Evolutionary conservation across 2,329 filamentous ascomycete species (phyloP), one percentile per base, ranked within the genome.

Genomic region (Ophiostoma sp.): DNA sequence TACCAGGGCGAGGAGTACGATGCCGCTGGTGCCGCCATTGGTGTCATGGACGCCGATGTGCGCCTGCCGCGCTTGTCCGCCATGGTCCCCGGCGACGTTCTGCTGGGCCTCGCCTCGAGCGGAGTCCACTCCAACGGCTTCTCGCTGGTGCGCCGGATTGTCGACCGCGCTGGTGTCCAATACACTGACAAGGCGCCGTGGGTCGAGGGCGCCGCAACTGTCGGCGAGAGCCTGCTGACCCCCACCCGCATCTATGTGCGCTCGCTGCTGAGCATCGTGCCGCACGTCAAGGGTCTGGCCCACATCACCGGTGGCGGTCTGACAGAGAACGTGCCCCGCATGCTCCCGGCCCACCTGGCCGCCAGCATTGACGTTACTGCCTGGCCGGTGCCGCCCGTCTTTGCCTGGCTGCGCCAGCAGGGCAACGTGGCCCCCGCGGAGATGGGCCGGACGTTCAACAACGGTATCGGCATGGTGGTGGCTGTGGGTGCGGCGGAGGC

Each of bases 101-200:
- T 99, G 1, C 86, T 99, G 5, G 96, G 94, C 28, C 87, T 99
- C 12, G 91, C 89, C 12, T 98, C 94, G 31, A 93, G 89, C 73
- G 96, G 96, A 42, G 89, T 95, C 1, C 96, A 99, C 85, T 98
- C 95, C 45, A 99, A 99, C 82, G 96, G 96, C 68, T 99, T 97
- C 86, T 98, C 95, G 0, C 91, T 99, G n/a, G 92, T 98, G 45
- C 92, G 96, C 75, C 93, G 93, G 80, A 95, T 98, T 78, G 87
- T 98, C 76, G 90, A 93, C 78, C 87, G 87, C 74, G 88, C 91
- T 48, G 90, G 90, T 3, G 85, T 98, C 4, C 84, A 84, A 59
- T 98, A 95, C 84, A 85, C 87, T 15, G 90, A 92, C 77, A 80
- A 87, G 1, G 91, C 92, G 1, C 96, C 96, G 1, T 99, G 96